Base-by-base conservation (phyloP, 768 basidiomycete genomes). In the Cystofilobasidium ferigula region DNA sequence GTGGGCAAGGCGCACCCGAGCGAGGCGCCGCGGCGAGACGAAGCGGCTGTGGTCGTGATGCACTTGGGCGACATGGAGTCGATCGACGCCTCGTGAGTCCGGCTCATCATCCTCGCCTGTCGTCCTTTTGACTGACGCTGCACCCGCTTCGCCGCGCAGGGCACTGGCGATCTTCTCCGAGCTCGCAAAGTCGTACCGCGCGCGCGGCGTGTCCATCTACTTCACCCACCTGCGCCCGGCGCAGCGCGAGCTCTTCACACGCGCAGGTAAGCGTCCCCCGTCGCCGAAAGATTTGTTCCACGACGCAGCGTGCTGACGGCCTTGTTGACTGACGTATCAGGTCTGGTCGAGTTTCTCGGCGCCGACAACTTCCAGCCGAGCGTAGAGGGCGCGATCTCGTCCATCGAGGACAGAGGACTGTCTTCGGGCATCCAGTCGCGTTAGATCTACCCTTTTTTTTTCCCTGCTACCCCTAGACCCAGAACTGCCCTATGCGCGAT, bases 11-110 rank as follows among this genome's bases (percentile, higher is more conserved):
- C 80, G 26, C 95, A 98, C 77, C 95, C 95, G 0, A 90, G 89
- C 1, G 94, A 97, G 69, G 85, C 82, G 64, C 93, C 78, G 1
- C 80, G 84, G 18, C 80, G 91, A 69, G 82, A 84, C 62, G 81
- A 86, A 64, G 85, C 91, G 6, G 82, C 81, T 16, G 84, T 84
- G 2, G 76, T 97, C 28, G 89, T 95, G 26, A 92, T 99, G 76
- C 93, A 98, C 71, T 81, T 97, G 81, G 40, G 24, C 10, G 65
- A 69, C 56, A 87, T 95, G 4, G 89, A 92, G 64, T 82, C 80
- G 22, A 85, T 89, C 67, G 94, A 99, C 74, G 91, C 94, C 10
- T 90, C 89, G 87, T 93, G 72, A 75, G 86, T 78, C 26, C 14
- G 22, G 1, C n/a, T 36, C n/a, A 7, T 2, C n/a, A n/a, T n/a